A percentile compares a stretch with the other conserved stretches of the same genome.
phyloP scores from a whole-genome alignment of 2,329 filamentous ascomycete genomes.

The Xylariaceae sp. region DNA sequence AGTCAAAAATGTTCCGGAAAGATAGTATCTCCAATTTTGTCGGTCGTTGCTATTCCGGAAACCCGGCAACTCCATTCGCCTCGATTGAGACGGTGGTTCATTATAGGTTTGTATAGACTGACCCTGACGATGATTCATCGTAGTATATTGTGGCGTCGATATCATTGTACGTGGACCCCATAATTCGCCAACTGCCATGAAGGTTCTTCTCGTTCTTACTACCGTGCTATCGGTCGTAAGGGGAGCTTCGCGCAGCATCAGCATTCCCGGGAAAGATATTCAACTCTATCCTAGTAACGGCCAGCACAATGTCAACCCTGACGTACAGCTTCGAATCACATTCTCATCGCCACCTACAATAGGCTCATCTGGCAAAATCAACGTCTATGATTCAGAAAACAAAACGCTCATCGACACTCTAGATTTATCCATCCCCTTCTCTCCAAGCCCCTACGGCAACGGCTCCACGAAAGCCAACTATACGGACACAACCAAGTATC shows the following conservation, averaged over 20 bases:
- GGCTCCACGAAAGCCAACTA: conserved; percentile 14
- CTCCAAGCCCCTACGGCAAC: conserved; percentile 14
- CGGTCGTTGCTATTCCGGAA: conserved; percentile 8
- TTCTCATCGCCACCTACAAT: conserved; percentile 10
- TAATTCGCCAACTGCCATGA: background rate
- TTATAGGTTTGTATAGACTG: background rate
- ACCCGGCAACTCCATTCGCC: too few relatives aligned
- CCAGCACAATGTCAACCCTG: conserved; percentile 11
- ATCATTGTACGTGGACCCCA: too few relatives aligned
- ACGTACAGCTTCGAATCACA: conserved; percentile 10
- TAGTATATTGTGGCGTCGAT: background rate
- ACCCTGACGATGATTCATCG: background rate
- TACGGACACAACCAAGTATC: conserved; percentile 16
- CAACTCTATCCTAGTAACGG: conserved; percentile 10
- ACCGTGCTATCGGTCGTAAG: conserved; percentile 1
- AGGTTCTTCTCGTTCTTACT: background rate
- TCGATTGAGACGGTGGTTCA: background rate
- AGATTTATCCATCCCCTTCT: conserved; percentile 15
- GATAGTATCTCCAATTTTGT: conserved; percentile 5
- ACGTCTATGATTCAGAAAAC: conserved; percentile 13
- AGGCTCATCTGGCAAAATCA: conserved; percentile 14
- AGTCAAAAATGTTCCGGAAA: conserved; percentile 1
- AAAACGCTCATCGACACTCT: conserved; percentile 10
- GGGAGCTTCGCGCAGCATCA: background rate
- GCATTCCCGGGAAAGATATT: background rate